Evolutionary conservation across 1,284 basidiomycete species (phyloP).

Genomic region (Dichomitus squalens): DNA sequence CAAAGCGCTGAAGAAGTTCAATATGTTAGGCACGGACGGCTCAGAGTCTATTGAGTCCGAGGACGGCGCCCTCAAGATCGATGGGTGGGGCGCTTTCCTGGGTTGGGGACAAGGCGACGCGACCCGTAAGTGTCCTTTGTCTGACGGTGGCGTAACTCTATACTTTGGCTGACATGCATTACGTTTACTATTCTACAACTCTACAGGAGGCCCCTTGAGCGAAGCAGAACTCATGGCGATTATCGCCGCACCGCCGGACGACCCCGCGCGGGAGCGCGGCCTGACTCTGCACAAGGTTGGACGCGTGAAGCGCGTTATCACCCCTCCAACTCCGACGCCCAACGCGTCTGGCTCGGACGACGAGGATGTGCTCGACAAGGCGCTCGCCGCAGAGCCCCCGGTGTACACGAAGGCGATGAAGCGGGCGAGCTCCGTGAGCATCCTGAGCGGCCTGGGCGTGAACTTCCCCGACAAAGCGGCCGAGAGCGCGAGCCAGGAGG

Average conservation of each 20-base stretch:
- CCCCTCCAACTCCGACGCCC: conserved; percentile 37
- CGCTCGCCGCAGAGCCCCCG: conserved; percentile 23
- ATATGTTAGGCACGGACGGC: conserved; percentile 62
- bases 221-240: conserved; percentile 85
- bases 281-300: conserved; percentile 66
- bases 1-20: conserved; percentile 86
- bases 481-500: conserved; percentile 48
- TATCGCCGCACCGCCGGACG: conserved; percentile 82
- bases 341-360: conserved; percentile 31
- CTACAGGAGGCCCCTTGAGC: conserved; percentile 69
- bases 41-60: conserved; percentile 56
- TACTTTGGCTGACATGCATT: conserved; percentile 2
- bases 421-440: conserved; percentile 91
- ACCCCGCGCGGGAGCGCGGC: conserved; percentile 83
- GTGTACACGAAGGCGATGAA: conserved; percentile 69
- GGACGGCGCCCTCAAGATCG: conserved; percentile 73
- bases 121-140: conserved; percentile 42
- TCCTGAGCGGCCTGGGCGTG: conserved; percentile 91
- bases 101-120: conserved; percentile 59
- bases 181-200: background rate
- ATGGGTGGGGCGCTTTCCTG: conserved; percentile 87
- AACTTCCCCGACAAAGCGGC: conserved; percentile 56
- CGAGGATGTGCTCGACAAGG: conserved; percentile 38
- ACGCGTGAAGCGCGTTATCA: conserved; percentile 36
- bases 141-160: background rate